Evolutionary conservation across 2,329 filamentous ascomycete species (phyloP), one percentile per base, ranked within the genome.

Genomic region (Cladophialophora bantiana): DNA sequence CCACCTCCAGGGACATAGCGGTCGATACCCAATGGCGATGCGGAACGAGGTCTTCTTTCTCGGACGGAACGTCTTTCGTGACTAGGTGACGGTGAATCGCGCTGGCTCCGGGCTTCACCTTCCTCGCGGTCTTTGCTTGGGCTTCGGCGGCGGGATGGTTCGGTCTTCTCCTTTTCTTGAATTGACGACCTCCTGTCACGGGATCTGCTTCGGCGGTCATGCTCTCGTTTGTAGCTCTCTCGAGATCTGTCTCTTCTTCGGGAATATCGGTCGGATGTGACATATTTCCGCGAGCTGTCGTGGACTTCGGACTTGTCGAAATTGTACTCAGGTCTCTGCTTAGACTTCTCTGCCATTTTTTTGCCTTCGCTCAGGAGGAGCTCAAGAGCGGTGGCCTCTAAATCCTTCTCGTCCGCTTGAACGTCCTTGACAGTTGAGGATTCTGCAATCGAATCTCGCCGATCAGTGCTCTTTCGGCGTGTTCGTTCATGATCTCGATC

Each of bases 321-420:
- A 77, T 80, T 84, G 65, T 83, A 81, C 62, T 85, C 83, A 4
- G 82, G 82, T 64, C 83, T 81, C 67, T 81, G 79, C 42, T 78
- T 77, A 3, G 81, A 79, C 71, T 84, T 85, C 31, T 83, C 83
- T 7, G 84, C 83, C 68, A 85, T 78, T 69, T 84, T 81, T 71
- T 85, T 81, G 56, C 84, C 83, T 75, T 88, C 85, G 70, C 80
- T 82, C 26, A 87, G 72, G 10, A 88, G 78, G 67, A 83, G 74
- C 65, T 85, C 81, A 60, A 87, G 77, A 10, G 85, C 85, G 42
- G 83, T 79, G 68, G 85, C 82, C 71, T 87, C 85, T 54, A 88
- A 74, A 18, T 83, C 81, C 74, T 86, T 85, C 65, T 86, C 84
- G 64, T 82, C 80, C 57, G 85, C 80, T n/a, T 13, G 59, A 9